These are phyloP conservation scores for Colletotrichum tanaceti DNA, from an alignment of 2,329 filamentous ascomycete species.

Conservation along the genomic window DNA sequence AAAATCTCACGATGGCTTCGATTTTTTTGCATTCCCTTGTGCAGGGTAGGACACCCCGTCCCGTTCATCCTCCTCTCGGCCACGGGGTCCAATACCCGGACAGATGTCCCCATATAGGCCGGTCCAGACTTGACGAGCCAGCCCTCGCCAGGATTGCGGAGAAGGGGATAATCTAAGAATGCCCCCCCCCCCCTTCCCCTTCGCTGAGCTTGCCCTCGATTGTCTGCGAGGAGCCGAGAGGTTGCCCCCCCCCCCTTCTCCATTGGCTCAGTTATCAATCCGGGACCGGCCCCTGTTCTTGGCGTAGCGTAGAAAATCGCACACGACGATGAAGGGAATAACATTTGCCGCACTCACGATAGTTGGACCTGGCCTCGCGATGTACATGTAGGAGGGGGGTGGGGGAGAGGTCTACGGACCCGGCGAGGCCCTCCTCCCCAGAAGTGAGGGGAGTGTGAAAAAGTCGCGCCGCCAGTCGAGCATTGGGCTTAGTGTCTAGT, in stretches of 20 bases:
- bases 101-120: conserved; percentile 22
- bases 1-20: conserved; percentile 40
- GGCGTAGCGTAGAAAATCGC: conserved; percentile 21
- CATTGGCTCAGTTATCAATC: conserved; percentile 19
- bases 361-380: neutral
- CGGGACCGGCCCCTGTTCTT: conserved; percentile 16
- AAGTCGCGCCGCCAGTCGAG: neutral
- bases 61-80: conserved; percentile 1
- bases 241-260: neutral
- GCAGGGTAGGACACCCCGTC: no score
- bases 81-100: conserved; percentile 26
- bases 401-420: conserved; percentile 2
- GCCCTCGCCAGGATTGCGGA: conserved; percentile 28
- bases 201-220: conserved; percentile 1
- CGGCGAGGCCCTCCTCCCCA: conserved; percentile 2
- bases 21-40: conserved; percentile 36
- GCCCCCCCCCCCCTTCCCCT: conserved; percentile 19
- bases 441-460: neutral
- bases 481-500: neutral
- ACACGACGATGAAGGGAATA: neutral
- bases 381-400: no score
- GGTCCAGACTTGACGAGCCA: conserved; percentile 35
- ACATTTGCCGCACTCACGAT: conserved; percentile 8
- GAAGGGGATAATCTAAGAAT: conserved; percentile 11
- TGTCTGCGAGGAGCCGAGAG: neutral